phyloP scores from a whole-genome alignment of 768 basidiomycete genomes.

The Pleurotus giganteus region DNA sequence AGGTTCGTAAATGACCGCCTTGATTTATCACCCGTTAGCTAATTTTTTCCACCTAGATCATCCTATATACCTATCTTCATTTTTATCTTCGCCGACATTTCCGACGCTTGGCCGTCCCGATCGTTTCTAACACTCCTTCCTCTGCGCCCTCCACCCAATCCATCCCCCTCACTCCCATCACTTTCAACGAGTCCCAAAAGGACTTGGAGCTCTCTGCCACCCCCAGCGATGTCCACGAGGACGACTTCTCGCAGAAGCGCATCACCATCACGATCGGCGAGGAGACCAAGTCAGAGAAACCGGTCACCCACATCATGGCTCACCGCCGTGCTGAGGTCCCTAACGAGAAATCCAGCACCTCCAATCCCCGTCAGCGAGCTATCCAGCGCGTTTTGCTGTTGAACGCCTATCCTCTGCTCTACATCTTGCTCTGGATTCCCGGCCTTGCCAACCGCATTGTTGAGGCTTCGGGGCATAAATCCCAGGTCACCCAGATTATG shows the following conservation, averaged over 20 bases:
- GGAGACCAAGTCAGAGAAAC: neutral
- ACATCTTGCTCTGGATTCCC: conserved; percentile 16
- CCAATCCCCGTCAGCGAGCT: conserved; percentile 3
- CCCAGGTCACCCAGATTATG: conserved; percentile 9
- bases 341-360: neutral
- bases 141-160: neutral
- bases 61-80: conserved; percentile 1
- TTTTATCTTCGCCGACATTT: conserved; percentile 3
- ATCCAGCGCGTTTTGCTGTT: conserved; percentile 12
- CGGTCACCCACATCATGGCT: conserved; percentile 4
- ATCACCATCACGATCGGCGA: neutral
- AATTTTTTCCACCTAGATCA: neutral
- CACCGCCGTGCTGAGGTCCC: neutral
- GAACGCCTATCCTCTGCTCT: conserved; percentile 15
- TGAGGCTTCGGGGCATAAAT: conserved; percentile 12
- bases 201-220: neutral
- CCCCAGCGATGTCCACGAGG: neutral
- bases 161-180: conserved; percentile 5
- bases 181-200: conserved; percentile 3
- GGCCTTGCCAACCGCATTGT: conserved; percentile 15
- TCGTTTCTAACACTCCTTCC: conserved; percentile 6
- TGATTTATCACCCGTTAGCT: conserved; percentile 8
- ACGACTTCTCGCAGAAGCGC: neutral
- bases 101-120: conserved; percentile 3
- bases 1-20: conserved; percentile 21